Percentiles rank a stretch among this genome's conserved stretches.
These are phyloP conservation scores for Xylariaceae sp. DNA, from an alignment of 2,329 filamentous ascomycete genomes.

Conservation along the genomic window DNA sequence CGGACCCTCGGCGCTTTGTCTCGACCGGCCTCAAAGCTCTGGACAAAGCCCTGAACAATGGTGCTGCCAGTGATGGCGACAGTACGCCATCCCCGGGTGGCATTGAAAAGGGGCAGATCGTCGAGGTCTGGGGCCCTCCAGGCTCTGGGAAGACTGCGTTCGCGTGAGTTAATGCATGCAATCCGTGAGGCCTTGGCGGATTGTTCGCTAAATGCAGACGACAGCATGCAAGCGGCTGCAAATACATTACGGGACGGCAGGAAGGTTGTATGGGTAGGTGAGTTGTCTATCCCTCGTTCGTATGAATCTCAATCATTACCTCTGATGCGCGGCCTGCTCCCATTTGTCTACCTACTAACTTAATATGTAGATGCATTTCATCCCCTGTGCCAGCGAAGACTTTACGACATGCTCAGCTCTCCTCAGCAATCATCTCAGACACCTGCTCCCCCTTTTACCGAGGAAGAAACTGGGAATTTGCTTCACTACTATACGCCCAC, in stretches of 20 bases:
- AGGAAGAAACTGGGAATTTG: conserved; percentile 29
- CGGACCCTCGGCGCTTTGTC: conserved; percentile 45
- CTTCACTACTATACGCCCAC: conserved; percentile 50
- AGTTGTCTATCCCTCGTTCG: conserved; percentile 5
- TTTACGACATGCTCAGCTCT: conserved; percentile 25
- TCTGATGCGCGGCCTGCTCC: neutral
- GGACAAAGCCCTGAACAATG: conserved; percentile 42
- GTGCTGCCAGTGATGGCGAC: conserved; percentile 7
- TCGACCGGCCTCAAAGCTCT: conserved; percentile 52
- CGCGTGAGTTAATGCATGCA: conserved; percentile 51
- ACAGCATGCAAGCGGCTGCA: conserved; percentile 65
- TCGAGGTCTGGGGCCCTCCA: conserved; percentile 84
- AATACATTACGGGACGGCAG: conserved; percentile 57
- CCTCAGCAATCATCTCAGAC: conserved; percentile 5
- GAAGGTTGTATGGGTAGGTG: conserved; percentile 76
- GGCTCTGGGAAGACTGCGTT: conserved; percentile 82
- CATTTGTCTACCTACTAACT: neutral
- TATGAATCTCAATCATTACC: neutral
- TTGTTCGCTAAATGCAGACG: conserved; percentile 5
- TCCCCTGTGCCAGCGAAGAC: conserved; percentile 33
- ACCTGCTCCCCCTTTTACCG: conserved; percentile 3
- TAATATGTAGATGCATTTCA: conserved; percentile 41
- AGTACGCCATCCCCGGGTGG: conserved; percentile 42
- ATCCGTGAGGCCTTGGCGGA: neutral
- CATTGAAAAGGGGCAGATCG: conserved; percentile 70